Evolutionary conservation across 208 protist species (phyloP).

Genomic region (Leishmania martiniquensis): DNA sequence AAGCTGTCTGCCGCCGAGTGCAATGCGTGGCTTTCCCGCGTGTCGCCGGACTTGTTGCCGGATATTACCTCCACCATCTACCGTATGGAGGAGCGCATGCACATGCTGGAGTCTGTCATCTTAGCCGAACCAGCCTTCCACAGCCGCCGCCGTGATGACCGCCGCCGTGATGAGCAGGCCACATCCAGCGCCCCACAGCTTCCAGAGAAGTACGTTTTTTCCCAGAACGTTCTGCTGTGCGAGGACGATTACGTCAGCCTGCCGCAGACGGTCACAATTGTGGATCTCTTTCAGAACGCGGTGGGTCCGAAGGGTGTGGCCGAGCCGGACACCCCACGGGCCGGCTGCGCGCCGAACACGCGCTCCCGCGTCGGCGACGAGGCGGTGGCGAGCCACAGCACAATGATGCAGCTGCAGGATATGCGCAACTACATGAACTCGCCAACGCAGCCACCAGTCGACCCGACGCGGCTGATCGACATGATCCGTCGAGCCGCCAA

Average conservation of each 20-base stretch:
- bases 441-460: conserved; percentile 78
- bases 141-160: conserved; percentile 63
- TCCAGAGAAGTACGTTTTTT: conserved; percentile 87
- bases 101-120: conserved; percentile 80
- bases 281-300: conserved; percentile 86
- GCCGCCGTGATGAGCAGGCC: conserved; percentile 56
- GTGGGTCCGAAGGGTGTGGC: conserved; percentile 79
- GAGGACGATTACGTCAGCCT: conserved; percentile 81
- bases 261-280: conserved; percentile 88
- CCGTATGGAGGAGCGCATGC: conserved; percentile 83
- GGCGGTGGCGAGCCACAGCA: conserved; percentile 88
- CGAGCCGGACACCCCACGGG: conserved; percentile 86
- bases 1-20: conserved; percentile 80
- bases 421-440: conserved; percentile 91
- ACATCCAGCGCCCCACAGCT: conserved; percentile 29
- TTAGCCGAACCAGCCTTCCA: conserved; percentile 84
- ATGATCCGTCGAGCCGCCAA: conserved; percentile 81
- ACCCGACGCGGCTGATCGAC: conserved; percentile 86
- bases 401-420: conserved; percentile 89
- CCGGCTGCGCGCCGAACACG: conserved; percentile 45
- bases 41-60: conserved; percentile 62
- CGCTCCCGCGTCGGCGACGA: conserved; percentile 74
- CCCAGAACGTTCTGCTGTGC: conserved; percentile 89
- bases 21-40: conserved; percentile 68
- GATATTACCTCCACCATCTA: conserved; percentile 62